phyloP scores from a whole-genome alignment of 176 grass and related monocot species.

The Aechmea fasciata region DNA sequence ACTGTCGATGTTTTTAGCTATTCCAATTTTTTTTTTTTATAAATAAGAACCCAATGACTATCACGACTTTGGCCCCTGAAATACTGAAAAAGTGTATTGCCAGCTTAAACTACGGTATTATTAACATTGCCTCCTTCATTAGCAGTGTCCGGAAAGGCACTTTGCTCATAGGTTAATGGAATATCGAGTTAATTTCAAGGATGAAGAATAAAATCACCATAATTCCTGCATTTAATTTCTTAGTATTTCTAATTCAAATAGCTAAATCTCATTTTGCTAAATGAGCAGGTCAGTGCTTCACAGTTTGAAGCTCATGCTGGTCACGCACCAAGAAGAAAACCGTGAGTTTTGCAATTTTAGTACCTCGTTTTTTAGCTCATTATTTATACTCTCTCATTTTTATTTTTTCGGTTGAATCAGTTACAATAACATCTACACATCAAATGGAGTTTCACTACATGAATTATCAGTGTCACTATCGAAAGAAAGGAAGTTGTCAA shows the following conservation, averaged over 20 bases:
- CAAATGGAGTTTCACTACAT: conserved; percentile 95
- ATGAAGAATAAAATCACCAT: no score
- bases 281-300: conserved; percentile 82
- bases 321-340: conserved; percentile 79
- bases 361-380: background rate
- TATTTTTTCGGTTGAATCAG: conserved; percentile 15
- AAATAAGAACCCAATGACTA: no score
- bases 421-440: conserved; percentile 99
- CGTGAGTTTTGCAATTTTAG: conserved; percentile 39
- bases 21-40: conserved; percentile 12
- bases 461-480: conserved; percentile 86
- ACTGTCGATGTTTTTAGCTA: background rate
- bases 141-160: no score
- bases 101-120: no score
- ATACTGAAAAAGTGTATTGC: no score
- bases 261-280: background rate
- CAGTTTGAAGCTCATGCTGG: conserved; percentile 97
- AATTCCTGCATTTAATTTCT: no score
- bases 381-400: background rate
- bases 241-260: no score
- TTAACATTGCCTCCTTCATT: no score
- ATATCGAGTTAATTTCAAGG: no score
- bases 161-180: no score
- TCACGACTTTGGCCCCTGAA: no score
- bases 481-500: conserved; percentile 50